Percentiles rank a stretch among this genome's conserved stretches.
phyloP scores from a whole-genome alignment of 805 yeast species.

The Starmera dryadoides region DNA sequence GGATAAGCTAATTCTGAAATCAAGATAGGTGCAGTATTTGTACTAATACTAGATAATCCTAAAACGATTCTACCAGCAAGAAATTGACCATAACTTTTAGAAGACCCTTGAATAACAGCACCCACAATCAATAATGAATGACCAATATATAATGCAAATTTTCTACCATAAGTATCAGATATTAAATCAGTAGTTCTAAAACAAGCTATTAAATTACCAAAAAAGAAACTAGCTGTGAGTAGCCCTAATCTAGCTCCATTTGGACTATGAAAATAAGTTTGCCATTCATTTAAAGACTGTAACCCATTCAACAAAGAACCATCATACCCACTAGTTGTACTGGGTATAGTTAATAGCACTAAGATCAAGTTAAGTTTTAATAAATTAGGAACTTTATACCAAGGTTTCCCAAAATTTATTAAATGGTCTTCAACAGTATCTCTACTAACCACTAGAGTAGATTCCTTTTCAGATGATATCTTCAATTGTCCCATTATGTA shows the following conservation, averaged over 20 bases:
- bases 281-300: neutral
- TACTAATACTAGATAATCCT: neutral
- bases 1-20: conserved; percentile 44
- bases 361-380: neutral
- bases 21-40: conserved; percentile 8
- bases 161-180: neutral
- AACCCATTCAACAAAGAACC: conserved; percentile 1
- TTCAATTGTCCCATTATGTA: too few relatives aligned
- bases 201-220: neutral
- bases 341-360: neutral
- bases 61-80: neutral
- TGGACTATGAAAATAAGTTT: neutral
- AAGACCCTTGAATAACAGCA: neutral
- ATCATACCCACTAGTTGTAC: neutral
- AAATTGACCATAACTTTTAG: conserved; percentile 1
- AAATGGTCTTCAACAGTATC: neutral
- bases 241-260: neutral
- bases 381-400: conserved; percentile 1
- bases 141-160: neutral
- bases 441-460: too few relatives aligned
- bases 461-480: too few relatives aligned
- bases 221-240: neutral
- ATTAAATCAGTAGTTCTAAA: neutral
- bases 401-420: conserved; percentile 1
- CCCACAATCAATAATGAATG: neutral